Evolutionary conservation across 345 rosid genomes (phyloP).

Genomic region (Citrus cavaleriei): DNA sequence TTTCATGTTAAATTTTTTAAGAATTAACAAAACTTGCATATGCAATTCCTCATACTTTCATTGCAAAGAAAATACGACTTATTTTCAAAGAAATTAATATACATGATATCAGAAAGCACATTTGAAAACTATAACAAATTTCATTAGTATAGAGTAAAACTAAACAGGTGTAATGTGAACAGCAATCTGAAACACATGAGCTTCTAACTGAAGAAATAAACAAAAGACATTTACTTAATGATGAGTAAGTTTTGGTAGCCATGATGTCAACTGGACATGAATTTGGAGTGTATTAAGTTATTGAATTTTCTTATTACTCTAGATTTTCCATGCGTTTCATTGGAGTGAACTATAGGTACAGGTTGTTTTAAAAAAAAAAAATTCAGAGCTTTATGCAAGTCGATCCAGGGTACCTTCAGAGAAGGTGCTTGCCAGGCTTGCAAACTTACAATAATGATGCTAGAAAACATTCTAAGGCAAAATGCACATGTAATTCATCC

Average conservation of each 20-base stretch:
- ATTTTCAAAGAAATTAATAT: background rate
- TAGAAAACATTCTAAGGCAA: background rate
- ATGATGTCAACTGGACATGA: background rate
- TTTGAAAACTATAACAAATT: background rate
- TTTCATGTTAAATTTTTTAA: too few relatives aligned
- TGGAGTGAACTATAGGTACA: too few relatives aligned
- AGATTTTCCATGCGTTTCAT: background rate
- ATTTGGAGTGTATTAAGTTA: background rate
- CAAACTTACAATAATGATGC: background rate
- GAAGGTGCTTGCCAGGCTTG: background rate
- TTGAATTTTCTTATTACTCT: background rate
- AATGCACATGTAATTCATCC: background rate
- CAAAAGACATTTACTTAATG: background rate
- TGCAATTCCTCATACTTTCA: too few relatives aligned
- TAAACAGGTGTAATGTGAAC: background rate
- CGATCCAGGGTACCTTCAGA: background rate
- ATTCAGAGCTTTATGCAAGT: background rate
- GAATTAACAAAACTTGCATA: too few relatives aligned
- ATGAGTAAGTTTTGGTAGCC: background rate
- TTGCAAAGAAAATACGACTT: too few relatives aligned
- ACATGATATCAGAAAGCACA: background rate
- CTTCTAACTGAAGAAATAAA: too few relatives aligned
- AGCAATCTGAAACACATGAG: background rate
- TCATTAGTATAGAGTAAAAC: background rate
- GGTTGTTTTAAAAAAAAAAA: too few relatives aligned